Conservation (phyloP, 805 yeast species). For the Saturnispora hagleri region DNA sequence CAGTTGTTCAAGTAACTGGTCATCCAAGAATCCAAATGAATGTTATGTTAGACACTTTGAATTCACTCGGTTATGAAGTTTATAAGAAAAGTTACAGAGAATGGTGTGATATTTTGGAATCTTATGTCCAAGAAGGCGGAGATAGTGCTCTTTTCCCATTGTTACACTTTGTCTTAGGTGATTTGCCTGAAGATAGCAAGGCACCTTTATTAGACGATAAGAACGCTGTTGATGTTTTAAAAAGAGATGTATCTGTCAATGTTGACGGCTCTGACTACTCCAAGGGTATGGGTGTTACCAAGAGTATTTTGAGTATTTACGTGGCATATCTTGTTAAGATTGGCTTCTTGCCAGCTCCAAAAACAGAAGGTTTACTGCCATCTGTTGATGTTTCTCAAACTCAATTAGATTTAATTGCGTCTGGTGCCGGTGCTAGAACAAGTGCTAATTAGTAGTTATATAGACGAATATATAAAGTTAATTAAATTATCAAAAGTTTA, state of each 20-base stretch:
- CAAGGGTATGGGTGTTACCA: constrained; percentile 67
- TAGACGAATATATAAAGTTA: background rate
- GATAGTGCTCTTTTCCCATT: constrained; percentile 90
- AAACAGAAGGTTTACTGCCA: constrained; percentile 44
- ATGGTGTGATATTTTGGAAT: constrained; percentile 75
- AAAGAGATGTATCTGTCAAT: constrained; percentile 45
- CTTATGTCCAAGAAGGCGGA: constrained; percentile 62
- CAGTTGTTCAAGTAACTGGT: constrained; percentile 94
- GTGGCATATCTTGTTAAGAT: constrained; percentile 69
- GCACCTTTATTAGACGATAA: constrained; percentile 93
- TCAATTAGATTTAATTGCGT: constrained; percentile 45
- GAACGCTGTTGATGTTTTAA: constrained; percentile 67
- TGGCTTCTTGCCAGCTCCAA: constrained; percentile 70
- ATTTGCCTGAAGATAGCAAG: constrained; percentile 80
- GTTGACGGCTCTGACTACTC: constrained; percentile 49
- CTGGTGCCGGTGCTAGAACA: constrained; percentile 72
- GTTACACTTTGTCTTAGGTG: constrained; percentile 87
- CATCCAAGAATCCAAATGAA: constrained; percentile 86
- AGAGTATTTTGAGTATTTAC: constrained; percentile 60
- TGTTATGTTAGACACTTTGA: constrained; percentile 59
- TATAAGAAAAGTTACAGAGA: constrained; percentile 53
- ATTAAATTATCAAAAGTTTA: background rate
- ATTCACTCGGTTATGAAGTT: constrained; percentile 64
- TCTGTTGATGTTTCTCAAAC: constrained; percentile 43
- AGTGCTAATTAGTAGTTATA: constrained; percentile 34